Percentiles rank a stretch among this genome's conserved stretches.
These are phyloP conservation scores for Mrakia gelida DNA, from an alignment of 768 basidiomycete genomes.

Conservation along the genomic window DNA sequence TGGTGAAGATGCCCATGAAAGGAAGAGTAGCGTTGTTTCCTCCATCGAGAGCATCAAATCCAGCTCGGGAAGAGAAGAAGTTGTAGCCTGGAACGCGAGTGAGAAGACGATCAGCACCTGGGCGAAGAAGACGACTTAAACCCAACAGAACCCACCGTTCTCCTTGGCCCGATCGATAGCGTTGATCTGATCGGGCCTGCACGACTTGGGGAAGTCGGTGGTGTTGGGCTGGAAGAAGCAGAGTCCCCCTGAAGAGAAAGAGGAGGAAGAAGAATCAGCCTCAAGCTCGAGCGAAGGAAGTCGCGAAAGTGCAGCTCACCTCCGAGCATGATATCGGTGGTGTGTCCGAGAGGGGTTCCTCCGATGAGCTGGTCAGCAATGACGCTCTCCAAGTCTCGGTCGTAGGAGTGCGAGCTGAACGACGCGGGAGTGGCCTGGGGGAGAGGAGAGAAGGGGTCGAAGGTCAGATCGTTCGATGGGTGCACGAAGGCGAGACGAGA, in stretches of 20 bases:
- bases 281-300: too few relatives aligned
- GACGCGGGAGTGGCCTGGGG: constrained; percentile 1
- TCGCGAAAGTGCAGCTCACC: constrained; percentile 16
- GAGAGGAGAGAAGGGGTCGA: too few relatives aligned
- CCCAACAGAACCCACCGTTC: background rate
- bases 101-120: background rate
- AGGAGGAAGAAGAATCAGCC: too few relatives aligned
- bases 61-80: constrained; percentile 14
- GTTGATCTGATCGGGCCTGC: constrained; percentile 36
- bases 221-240: constrained; percentile 28
- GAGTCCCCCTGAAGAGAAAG: background rate
- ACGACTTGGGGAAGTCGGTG: constrained; percentile 31
- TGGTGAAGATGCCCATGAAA: constrained; percentile 37
- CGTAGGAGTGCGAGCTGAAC: constrained; percentile 39
- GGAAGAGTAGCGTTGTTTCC: constrained; percentile 26
- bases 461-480: too few relatives aligned
- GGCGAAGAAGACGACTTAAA: background rate
- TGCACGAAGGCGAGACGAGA: too few relatives aligned
- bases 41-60: constrained; percentile 22
- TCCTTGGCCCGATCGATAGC: constrained; percentile 28
- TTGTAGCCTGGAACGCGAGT: constrained; percentile 3
- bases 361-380: constrained; percentile 35
- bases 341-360: constrained; percentile 28
- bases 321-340: constrained; percentile 40
- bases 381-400: constrained; percentile 34